Evolutionary conservation across 1,284 basidiomycete species (phyloP).

Genomic region (Microbotryum scabiosae): DNA sequence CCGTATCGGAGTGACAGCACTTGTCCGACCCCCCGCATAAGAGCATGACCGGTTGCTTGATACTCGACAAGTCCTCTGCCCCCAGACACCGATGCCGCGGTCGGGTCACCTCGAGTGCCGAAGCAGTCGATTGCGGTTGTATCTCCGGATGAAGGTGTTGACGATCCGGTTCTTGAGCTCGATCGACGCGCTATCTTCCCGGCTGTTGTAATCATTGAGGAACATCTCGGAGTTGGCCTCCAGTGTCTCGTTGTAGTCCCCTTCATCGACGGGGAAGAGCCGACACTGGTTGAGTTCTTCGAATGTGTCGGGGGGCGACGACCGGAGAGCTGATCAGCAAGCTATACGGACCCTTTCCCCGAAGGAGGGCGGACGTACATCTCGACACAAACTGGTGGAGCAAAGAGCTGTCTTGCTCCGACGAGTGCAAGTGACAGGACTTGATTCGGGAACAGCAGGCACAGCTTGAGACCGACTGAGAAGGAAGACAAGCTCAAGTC

Average conservation of each 20-base stretch:
- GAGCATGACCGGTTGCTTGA: too few species aligned
- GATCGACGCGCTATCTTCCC: neutral
- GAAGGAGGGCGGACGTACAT: neutral
- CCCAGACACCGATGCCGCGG: neutral
- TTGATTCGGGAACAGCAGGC: conserved; percentile 18
- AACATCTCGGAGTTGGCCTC: conserved; percentile 3
- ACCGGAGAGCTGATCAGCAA: neutral
- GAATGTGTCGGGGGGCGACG: neutral
- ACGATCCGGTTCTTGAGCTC: neutral
- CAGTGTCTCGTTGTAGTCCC: conserved; percentile 10
- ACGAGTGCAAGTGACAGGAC: conserved; percentile 18
- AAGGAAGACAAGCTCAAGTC: too few species aligned
- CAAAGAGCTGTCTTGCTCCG: conserved; percentile 14
- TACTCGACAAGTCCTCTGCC: neutral
- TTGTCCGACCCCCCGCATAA: conserved; percentile 8
- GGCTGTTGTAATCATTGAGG: neutral
- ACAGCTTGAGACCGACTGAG: conserved; percentile 14
- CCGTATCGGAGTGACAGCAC: conserved; percentile 2
- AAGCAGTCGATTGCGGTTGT: neutral
- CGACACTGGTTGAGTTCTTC: neutral
- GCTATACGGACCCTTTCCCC: neutral
- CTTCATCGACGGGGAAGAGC: conserved; percentile 1
- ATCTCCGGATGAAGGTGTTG: neutral
- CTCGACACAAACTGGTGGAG: neutral
- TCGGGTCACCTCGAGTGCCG: neutral